Conservation (phyloP, 805 yeast species). For the Metschnikowia sp. region DNA sequence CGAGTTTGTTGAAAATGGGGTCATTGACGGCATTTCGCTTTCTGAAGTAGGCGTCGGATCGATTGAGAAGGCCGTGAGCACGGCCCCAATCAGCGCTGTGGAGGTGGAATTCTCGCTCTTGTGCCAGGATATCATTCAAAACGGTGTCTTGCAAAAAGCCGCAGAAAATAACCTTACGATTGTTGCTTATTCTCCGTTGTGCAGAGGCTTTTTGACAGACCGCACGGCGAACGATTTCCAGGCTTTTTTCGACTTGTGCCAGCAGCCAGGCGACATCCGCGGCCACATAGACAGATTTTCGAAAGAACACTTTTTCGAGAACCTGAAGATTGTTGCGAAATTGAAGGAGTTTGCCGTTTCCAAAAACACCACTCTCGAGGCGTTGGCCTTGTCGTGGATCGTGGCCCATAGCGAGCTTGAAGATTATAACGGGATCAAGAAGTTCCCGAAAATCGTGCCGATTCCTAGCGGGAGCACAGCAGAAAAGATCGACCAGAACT, state of each 20-base stretch:
- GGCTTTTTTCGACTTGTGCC: constrained; percentile 26
- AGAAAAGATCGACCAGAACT: constrained; percentile 60
- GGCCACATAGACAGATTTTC: constrained; percentile 51
- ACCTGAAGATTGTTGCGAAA: constrained; percentile 46
- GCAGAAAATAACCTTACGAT: constrained; percentile 60
- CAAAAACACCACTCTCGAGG: constrained; percentile 56
- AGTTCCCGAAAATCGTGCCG: constrained; percentile 60
- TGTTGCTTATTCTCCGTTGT: constrained; percentile 80
- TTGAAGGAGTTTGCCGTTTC: constrained; percentile 50
- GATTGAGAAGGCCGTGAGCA: constrained; percentile 53
- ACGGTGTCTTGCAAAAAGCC: constrained; percentile 63
- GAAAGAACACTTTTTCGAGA: constrained; percentile 53
- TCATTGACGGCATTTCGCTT: constrained; percentile 66
- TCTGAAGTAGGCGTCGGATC: constrained; percentile 69
- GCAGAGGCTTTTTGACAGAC: constrained; percentile 77
- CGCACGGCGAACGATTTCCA: constrained; percentile 37
- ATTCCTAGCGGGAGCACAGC: constrained; percentile 74
- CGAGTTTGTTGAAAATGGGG: constrained; percentile 59
- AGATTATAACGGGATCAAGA: constrained; percentile 38
- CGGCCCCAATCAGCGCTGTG: constrained; percentile 59
- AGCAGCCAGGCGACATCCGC: constrained; percentile 59
- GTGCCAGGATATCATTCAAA: constrained; percentile 54
- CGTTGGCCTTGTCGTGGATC: constrained; percentile 38
- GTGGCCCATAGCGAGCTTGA: constrained; percentile 66
- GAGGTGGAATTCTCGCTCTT: constrained; percentile 80